Percentiles rank a stretch among this genome's conserved stretches.
Evolutionary conservation across 1,284 basidiomycete genomes (phyloP).

Genomic region (Peniophora sp.): DNA sequence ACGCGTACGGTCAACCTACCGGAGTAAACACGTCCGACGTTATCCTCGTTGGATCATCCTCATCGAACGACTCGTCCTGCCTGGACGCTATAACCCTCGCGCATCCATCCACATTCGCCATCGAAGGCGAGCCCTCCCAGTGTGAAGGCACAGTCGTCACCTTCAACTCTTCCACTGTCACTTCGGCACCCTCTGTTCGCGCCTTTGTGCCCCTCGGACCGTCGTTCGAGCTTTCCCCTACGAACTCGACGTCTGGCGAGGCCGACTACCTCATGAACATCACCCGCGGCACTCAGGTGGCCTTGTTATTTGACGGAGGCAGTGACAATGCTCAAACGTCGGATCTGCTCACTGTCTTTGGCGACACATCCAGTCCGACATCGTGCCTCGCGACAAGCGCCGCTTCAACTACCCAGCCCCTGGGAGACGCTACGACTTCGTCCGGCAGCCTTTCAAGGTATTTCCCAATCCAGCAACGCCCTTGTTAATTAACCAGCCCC

Average conservation of each 20-base stretch:
- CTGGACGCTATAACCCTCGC: conserved; percentile 18
- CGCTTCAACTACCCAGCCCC: neutral
- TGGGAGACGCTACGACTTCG: conserved; percentile 9
- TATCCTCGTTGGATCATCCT: conserved; percentile 26
- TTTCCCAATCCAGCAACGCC: conserved; percentile 7
- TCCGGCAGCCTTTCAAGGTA: conserved; percentile 13
- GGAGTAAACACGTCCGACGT: conserved; percentile 39
- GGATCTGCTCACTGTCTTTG: conserved; percentile 20
- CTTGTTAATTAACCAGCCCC: conserved; percentile 4
- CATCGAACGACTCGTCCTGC: conserved; percentile 35
- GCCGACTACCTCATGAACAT: conserved; percentile 39
- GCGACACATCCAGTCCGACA: conserved; percentile 17
- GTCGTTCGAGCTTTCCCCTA: conserved; percentile 31
- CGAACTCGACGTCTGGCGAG: conserved; percentile 21
- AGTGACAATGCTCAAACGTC: conserved; percentile 20
- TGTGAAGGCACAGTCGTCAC: conserved; percentile 41
- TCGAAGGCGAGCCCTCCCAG: conserved; percentile 29
- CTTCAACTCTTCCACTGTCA: conserved; percentile 29
- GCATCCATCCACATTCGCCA: conserved; percentile 15
- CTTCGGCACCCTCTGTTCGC: conserved; percentile 32
- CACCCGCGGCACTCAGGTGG: conserved; percentile 26
- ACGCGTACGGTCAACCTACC: conserved; percentile 28
- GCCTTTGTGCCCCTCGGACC: conserved; percentile 34
- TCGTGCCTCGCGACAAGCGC: conserved; percentile 16
- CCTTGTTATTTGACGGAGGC: conserved; percentile 29